These are phyloP conservation scores for Solanum medicagineum DNA, from an alignment of 257 asterid genomes.

Conservation along the genomic window DNA sequence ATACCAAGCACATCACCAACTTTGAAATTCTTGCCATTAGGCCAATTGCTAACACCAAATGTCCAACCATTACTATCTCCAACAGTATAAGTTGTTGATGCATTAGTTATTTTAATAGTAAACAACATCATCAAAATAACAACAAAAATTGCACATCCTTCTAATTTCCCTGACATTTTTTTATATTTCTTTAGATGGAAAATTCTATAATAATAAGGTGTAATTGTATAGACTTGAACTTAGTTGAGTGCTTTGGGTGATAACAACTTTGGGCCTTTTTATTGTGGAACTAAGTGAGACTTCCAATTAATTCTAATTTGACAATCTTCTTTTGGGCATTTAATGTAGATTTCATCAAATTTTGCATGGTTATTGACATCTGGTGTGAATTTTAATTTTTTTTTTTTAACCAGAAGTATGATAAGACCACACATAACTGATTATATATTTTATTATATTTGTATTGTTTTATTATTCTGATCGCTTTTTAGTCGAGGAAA, in stretches of 20 bases:
- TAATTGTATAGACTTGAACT: background rate
- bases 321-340: background rate
- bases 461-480: too few relatives aligned
- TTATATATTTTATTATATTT: too few relatives aligned
- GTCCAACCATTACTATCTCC: background rate
- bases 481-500: too few relatives aligned
- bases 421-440: too few relatives aligned
- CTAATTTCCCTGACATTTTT: background rate
- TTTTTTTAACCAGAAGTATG: background rate
- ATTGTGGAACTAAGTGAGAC: background rate
- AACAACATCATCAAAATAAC: background rate
- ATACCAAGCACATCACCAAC: background rate
- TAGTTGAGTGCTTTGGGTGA: background rate
- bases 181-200: background rate
- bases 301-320: background rate
- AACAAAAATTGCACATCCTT: background rate
- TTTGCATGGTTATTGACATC: background rate
- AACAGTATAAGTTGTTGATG: background rate
- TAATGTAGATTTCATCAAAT: background rate
- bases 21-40: background rate
- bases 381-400: background rate
- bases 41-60: background rate
- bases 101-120: background rate
- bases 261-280: background rate
- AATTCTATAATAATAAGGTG: background rate